Percentiles rank a stretch among this genome's conserved stretches.
phyloP scores from a whole-genome alignment of 148 eudicot species.

The Spergularia bocconei region DNA sequence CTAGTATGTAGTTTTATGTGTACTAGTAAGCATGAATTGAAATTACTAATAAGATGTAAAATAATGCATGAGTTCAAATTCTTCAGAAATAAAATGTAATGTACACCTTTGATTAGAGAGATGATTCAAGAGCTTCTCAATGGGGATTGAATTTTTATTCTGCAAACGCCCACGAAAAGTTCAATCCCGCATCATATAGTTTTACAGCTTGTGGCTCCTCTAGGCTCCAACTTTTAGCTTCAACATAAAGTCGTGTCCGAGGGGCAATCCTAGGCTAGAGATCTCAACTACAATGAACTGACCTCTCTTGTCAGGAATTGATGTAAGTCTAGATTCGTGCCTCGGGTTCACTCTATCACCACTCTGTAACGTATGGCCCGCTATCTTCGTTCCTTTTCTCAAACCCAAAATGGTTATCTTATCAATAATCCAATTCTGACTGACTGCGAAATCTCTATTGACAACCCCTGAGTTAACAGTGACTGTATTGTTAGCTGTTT shows the following conservation, averaged over 20 bases:
- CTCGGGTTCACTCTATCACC: background rate
- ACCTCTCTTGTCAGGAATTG: slow-evolving; percentile 20
- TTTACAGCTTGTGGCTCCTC: background rate
- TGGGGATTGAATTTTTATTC: background rate
- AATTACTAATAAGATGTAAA: no score
- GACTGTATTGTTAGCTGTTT: slow-evolving; percentile 20
- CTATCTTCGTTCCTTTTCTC: slow-evolving; percentile 19
- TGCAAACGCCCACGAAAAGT: background rate
- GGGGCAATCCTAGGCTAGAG: slow-evolving; percentile 30
- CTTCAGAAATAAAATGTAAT: no score
- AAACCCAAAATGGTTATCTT: slow-evolving; percentile 62
- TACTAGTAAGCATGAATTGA: no score
- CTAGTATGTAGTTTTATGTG: no score
- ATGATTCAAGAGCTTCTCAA: no score
- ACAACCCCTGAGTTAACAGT: slow-evolving; percentile 44
- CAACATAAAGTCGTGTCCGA: slow-evolving; percentile 49
- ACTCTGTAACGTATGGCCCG: slow-evolving; percentile 8
- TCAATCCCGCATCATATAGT: background rate
- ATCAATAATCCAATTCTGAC: slow-evolving; percentile 47
- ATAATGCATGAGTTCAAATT: no score
- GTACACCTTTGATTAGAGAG: no score
- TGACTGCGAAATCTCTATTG: slow-evolving; percentile 53
- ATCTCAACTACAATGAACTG: slow-evolving; percentile 41
- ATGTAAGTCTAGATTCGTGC: background rate
- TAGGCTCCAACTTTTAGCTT: slow-evolving; percentile 12